Conservation (phyloP, 2,329 filamentous ascomycete species). For the Colletotrichum sansevieriae region DNA sequence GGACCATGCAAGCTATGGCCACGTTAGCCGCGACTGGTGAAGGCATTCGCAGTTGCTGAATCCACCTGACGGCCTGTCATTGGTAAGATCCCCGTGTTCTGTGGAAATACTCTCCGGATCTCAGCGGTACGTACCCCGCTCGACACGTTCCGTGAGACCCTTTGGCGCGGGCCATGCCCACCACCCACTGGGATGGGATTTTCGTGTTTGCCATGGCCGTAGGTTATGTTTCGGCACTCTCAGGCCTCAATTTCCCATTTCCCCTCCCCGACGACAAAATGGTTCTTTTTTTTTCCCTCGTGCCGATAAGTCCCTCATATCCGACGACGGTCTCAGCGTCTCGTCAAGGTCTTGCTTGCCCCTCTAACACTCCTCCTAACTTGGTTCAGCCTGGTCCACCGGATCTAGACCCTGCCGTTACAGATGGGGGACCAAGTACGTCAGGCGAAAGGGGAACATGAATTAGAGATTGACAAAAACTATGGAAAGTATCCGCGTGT, state of each 20-base stretch:
- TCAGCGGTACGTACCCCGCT: conserved; percentile 6
- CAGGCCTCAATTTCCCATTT: conserved; percentile 39
- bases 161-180: not conserved
- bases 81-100: conserved; percentile 29
- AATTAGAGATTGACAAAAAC: not conserved
- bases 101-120: conserved; percentile 30
- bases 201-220: conserved; percentile 35
- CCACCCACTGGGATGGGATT: conserved; percentile 34
- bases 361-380: conserved; percentile 5
- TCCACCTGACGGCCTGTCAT: conserved; percentile 6
- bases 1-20: conserved; percentile 1
- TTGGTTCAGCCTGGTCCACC: conserved; percentile 6
- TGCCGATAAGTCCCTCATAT: conserved; percentile 9
- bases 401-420: conserved; percentile 29
- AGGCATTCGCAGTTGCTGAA: conserved; percentile 28
- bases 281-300: not conserved
- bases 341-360: not conserved
- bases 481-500: not conserved
- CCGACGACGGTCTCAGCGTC: conserved; percentile 22
- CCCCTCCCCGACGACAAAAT: conserved; percentile 1
- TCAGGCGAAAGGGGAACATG: conserved; percentile 5
- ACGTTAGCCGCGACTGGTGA: conserved; percentile 14
- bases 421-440: conserved; percentile 19
- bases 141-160: not conserved
- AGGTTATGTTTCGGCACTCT: conserved; percentile 25